A percentile compares a stretch with the other conserved stretches of the same genome.
Evolutionary conservation across 352 stramenopile species (phyloP).

Genomic region (Phytophthora citricola): DNA sequence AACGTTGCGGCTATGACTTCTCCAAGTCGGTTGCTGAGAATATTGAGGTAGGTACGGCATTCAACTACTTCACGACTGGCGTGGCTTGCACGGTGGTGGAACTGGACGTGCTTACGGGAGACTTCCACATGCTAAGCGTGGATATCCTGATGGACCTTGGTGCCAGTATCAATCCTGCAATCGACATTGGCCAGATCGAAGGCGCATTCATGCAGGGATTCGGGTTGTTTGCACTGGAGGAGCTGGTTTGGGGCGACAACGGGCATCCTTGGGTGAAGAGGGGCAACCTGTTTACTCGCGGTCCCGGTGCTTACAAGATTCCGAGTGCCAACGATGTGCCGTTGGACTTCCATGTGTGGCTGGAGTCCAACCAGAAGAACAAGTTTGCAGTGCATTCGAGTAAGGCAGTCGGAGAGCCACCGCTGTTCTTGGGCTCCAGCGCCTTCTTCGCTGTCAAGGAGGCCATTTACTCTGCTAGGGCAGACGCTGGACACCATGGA

Average conservation of each 20-base stretch:
- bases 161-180: slow-evolving; percentile 95
- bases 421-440: slow-evolving; percentile 94
- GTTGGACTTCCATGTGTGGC: slow-evolving; percentile 94
- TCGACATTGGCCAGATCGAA: slow-evolving; percentile 98
- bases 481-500: slow-evolving; percentile 60
- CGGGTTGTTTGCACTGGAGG: slow-evolving; percentile 94
- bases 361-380: slow-evolving; percentile 94
- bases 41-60: slow-evolving; percentile 88
- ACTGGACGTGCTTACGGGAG: slow-evolving; percentile 95
- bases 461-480: slow-evolving; percentile 88
- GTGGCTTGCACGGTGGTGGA: slow-evolving; percentile 94
- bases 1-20: slow-evolving; percentile 95
- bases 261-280: slow-evolving; percentile 94
- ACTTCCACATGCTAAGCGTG: slow-evolving; percentile 86
- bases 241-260: slow-evolving; percentile 95
- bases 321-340: slow-evolving; percentile 96
- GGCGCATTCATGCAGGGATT: slow-evolving; percentile 97
- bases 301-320: slow-evolving; percentile 97
- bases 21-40: slow-evolving; percentile 90
- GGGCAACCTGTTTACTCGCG: slow-evolving; percentile 93
- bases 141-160: slow-evolving; percentile 94
- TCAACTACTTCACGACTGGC: slow-evolving; percentile 98
- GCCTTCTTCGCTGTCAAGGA: slow-evolving; percentile 97
- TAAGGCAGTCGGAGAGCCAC: slow-evolving; percentile 96
- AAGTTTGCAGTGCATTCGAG: slow-evolving; percentile 95